Conservation (phyloP, 768 basidiomycete species). For the Dictyophora rubrovolvata region DNA sequence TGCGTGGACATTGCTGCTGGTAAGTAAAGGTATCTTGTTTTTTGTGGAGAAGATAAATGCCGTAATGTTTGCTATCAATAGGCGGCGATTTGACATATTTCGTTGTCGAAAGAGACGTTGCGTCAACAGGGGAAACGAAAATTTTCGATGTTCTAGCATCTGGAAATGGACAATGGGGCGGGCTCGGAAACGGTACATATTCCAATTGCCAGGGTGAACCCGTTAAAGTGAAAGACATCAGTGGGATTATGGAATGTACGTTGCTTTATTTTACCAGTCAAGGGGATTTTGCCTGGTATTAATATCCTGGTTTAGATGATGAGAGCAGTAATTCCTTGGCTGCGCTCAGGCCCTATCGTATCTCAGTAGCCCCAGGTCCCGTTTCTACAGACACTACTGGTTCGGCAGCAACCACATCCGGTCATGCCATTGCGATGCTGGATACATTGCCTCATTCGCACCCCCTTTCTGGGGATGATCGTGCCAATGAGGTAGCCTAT, state of each 20-base stretch:
- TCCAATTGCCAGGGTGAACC: slow-evolving; percentile 65
- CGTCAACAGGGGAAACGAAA: slow-evolving; percentile 18
- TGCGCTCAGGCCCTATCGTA: slow-evolving; percentile 49
- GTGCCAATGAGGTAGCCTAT: slow-evolving; percentile 1
- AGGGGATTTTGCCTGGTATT: slow-evolving; percentile 1
- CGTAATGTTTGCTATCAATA: slow-evolving; percentile 14
- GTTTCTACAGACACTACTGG: neutral
- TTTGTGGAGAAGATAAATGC: neutral
- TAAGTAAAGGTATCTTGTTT: slow-evolving; percentile 18
- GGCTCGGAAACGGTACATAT: slow-evolving; percentile 52
- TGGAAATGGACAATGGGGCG: slow-evolving; percentile 79
- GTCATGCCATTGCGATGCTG: slow-evolving; percentile 67
- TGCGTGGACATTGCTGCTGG: slow-evolving; percentile 63
- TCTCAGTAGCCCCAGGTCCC: slow-evolving; percentile 49
- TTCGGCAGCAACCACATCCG: slow-evolving; percentile 27
- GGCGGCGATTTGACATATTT: slow-evolving; percentile 76
- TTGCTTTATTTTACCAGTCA: slow-evolving; percentile 1
- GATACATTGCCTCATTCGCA: slow-evolving; percentile 45
- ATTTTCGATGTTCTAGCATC: slow-evolving; percentile 57
- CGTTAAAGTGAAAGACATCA: slow-evolving; percentile 64
- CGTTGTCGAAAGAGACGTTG: slow-evolving; percentile 45
- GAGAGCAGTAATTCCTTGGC: slow-evolving; percentile 50
- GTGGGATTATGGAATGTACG: slow-evolving; percentile 82
- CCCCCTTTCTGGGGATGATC: slow-evolving; percentile 27
- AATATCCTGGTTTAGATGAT: slow-evolving; percentile 37